Percentiles rank a stretch among this genome's conserved stretches.
Conservation (phyloP, 2,329 filamentous ascomycete species). For the Chaetothyriales sp. region DNA sequence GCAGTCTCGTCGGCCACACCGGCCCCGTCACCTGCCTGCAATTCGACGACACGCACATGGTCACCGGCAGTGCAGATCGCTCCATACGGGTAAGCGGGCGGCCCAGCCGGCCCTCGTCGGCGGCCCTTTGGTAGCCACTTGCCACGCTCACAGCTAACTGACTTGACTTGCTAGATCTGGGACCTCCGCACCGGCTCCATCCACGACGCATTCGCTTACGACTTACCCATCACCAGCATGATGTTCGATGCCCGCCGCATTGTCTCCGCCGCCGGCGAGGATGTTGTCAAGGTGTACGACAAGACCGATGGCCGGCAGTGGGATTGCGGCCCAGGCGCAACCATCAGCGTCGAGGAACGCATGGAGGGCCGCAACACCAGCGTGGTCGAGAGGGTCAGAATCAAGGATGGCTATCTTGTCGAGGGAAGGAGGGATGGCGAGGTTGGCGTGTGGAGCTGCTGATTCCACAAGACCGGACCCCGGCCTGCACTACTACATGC, state of each 20-base stretch:
- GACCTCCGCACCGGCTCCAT: constrained; percentile 93
- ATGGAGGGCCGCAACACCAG: constrained; percentile 52
- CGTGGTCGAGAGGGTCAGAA: constrained; percentile 70
- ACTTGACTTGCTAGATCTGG: constrained; percentile 59
- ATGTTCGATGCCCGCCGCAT: constrained; percentile 91
- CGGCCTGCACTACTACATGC: too few species aligned
- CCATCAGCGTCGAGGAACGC: constrained; percentile 36
- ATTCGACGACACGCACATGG: constrained; percentile 89
- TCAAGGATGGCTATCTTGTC: constrained; percentile 86
- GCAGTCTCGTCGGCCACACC: constrained; percentile 89
- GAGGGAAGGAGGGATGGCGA: constrained; percentile 80
- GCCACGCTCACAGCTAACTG: neutral
- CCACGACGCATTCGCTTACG: constrained; percentile 90
- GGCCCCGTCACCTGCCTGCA: constrained; percentile 87
- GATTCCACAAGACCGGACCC: constrained; percentile 8
- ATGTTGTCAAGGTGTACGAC: constrained; percentile 95
- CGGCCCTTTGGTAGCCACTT: neutral
- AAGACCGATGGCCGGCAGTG: constrained; percentile 92
- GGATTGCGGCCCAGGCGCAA: constrained; percentile 80
- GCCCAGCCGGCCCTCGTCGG: neutral
- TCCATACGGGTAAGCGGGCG: constrained; percentile 68
- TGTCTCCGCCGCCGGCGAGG: constrained; percentile 76
- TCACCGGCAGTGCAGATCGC: constrained; percentile 83
- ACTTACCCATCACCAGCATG: constrained; percentile 83
- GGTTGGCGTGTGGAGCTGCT: constrained; percentile 82